Percentiles rank a stretch among this genome's conserved stretches.
Conservation (phyloP, 106 monocot genomes). For the Amphibolis antarctica region DNA sequence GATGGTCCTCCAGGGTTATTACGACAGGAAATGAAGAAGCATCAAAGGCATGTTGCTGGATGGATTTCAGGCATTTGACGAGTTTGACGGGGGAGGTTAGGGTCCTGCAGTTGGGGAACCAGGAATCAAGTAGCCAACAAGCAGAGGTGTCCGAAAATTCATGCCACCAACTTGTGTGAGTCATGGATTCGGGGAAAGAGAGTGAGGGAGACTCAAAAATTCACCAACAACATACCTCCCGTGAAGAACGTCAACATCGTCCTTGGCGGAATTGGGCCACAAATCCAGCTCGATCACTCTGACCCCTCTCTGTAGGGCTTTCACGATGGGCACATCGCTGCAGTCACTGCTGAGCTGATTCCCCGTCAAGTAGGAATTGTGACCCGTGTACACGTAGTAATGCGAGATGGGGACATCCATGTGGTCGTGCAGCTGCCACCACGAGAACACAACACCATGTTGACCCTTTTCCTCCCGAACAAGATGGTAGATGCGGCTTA, state of each 20-base stretch:
- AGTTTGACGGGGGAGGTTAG: conserved; percentile 64
- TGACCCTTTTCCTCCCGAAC: too few species aligned
- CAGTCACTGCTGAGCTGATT: conserved; percentile 45
- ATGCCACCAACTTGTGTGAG: too few species aligned
- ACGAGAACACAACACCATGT: neutral
- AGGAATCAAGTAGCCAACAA: too few species aligned
- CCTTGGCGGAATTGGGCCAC: conserved; percentile 44
- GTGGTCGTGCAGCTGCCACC: conserved; percentile 39
- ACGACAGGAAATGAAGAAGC: conserved; percentile 70
- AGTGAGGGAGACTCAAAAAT: too few species aligned
- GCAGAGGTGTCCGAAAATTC: too few species aligned
- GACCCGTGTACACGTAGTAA: conserved; percentile 56
- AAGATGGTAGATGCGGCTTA: conserved; percentile 2
- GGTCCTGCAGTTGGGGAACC: conserved; percentile 30
- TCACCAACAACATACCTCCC: conserved; percentile 22
- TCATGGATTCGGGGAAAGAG: too few species aligned
- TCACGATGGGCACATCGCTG: conserved; percentile 58
- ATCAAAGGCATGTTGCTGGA: conserved; percentile 60
- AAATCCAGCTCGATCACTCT: conserved; percentile 60
- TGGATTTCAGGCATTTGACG: conserved; percentile 53
- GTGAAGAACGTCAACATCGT: conserved; percentile 41
- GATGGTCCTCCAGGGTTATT: conserved; percentile 84
- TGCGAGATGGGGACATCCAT: conserved; percentile 52
- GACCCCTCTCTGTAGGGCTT: conserved; percentile 47
- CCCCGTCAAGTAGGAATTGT: conserved; percentile 53